Evolutionary conservation across 768 basidiomycete species (phyloP), one percentile per base, ranked within the genome.

Genomic region (Crassisporium funariophilum): DNA sequence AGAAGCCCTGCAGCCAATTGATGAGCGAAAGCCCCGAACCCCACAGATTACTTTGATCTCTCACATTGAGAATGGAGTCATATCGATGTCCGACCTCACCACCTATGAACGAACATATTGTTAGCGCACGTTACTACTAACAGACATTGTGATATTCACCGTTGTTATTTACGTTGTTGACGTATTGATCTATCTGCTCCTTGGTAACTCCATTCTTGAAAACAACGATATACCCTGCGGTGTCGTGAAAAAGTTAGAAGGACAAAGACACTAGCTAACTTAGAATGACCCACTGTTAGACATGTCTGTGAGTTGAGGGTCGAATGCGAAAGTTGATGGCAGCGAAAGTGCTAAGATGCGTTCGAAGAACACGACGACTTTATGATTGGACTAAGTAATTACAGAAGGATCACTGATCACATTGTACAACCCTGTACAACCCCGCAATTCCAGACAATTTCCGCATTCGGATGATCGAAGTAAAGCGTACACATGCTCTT

Each of bases 221-320:
- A 5, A 79, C 70, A 33, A 84, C 73, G 44, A 82, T 81, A 56
- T 71, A 82, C 52, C 64, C 80, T 82, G 46, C 17, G 22, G 29
- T 9, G 22, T 23, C 16, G 13, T 40, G 37, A 39, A 29, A 40
- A 36, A 36, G 29, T 21, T 33, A 24, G n/a, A 35, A 19, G 25
- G 19, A 41, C 29, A n/a, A 4, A 11, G 10, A 12, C 12, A 20
- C 8, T 16, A 19, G 29, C 13, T 27, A 17, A n/a, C n/a, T 33
- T 11, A 8, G 2, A 17, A n/a, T n/a, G n/a, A n/a, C n/a, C n/a
- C n/a, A n/a, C n/a, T n/a, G n/a, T n/a, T n/a, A n/a, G n/a, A n/a
- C n/a, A n/a, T n/a, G n/a, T n/a, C n/a, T n/a, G n/a, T n/a, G n/a
- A n/a, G n/a, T n/a, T n/a, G n/a, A n/a, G n/a, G n/a, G n/a, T n/a